A percentile compares a stretch with the other conserved stretches of the same genome.
Conservation (phyloP, 768 basidiomycete genomes). For the Mycena haematopus region DNA sequence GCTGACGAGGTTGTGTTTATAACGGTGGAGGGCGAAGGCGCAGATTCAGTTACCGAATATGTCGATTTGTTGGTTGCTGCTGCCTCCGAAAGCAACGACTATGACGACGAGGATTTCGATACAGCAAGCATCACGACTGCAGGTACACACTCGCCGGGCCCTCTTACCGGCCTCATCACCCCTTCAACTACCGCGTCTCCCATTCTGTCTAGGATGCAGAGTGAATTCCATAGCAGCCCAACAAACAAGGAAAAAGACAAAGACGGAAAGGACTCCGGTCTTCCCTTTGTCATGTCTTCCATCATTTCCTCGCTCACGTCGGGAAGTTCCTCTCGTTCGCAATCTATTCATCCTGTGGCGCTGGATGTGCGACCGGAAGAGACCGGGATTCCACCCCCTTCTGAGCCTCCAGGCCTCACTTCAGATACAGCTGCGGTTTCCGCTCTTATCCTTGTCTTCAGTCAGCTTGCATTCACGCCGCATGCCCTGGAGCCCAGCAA, state of each 20-base stretch:
- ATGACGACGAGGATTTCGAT: constrained; percentile 52
- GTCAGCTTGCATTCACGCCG: constrained; percentile 74
- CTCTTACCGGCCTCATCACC: constrained; percentile 33
- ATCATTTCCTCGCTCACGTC: constrained; percentile 67
- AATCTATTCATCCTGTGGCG: constrained; percentile 54
- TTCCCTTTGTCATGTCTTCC: constrained; percentile 67
- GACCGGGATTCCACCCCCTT: constrained; percentile 33
- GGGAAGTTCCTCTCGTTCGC: constrained; percentile 60
- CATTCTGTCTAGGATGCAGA: constrained; percentile 61
- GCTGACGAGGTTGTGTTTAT: constrained; percentile 73
- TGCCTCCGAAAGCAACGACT: constrained; percentile 41
- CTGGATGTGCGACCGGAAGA: constrained; percentile 44
- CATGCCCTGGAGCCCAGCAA: constrained; percentile 55
- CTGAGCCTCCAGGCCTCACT: constrained; percentile 40
- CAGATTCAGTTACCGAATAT: constrained; percentile 35
- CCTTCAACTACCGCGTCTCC: constrained; percentile 55
- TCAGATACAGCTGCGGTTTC: constrained; percentile 65
- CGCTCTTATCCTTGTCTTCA: constrained; percentile 70
- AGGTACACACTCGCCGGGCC: constrained; percentile 47
- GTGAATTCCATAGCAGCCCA: constrained; percentile 49
- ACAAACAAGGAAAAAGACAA: constrained; percentile 50
- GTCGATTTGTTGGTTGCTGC: constrained; percentile 51
- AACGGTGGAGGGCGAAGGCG: constrained; percentile 44
- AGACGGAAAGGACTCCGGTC: constrained; percentile 36
- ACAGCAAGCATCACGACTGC: constrained; percentile 45